Evolutionary conservation across 108 stramenopile genomes (phyloP).

Genomic region (Aurantiochytrium sp.): DNA sequence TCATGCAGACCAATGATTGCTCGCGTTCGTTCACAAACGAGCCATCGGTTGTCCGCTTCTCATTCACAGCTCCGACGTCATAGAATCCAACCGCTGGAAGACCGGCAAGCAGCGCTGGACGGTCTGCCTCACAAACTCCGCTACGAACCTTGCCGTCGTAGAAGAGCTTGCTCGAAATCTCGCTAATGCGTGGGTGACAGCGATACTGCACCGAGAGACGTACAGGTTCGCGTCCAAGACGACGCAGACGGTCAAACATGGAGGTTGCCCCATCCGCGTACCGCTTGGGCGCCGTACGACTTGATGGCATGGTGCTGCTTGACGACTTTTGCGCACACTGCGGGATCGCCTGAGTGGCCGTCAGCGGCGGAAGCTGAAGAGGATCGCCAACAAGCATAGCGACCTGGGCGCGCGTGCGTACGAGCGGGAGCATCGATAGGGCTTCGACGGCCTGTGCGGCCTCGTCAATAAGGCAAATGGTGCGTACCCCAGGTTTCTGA

Average conservation of each 20-base stretch:
- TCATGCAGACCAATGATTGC: not conserved
- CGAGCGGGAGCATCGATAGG: constrained; percentile 4
- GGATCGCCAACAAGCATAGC: not conserved
- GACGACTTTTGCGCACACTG: too few species aligned
- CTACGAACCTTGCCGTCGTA: not conserved
- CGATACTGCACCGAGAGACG: not conserved
- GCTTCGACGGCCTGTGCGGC: not conserved
- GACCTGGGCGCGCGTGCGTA: not conserved
- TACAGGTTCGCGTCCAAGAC: not conserved
- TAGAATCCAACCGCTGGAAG: not conserved
- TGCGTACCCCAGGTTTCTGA: not conserved
- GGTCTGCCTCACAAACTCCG: not conserved
- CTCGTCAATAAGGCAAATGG: not conserved
- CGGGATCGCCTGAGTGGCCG: not conserved
- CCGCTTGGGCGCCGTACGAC: too few species aligned
- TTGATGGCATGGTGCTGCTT: too few species aligned
- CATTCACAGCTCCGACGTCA: not conserved
- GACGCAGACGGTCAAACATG: not conserved
- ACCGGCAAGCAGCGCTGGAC: not conserved
- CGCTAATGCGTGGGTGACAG: not conserved
- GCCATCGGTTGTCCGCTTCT: not conserved
- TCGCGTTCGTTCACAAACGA: not conserved
- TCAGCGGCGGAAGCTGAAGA: not conserved
- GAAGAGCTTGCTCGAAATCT: not conserved
- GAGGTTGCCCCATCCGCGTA: not conserved